Base-by-base conservation (phyloP, 805 yeast genomes). In the Metschnikowia cerradonensis region DNA sequence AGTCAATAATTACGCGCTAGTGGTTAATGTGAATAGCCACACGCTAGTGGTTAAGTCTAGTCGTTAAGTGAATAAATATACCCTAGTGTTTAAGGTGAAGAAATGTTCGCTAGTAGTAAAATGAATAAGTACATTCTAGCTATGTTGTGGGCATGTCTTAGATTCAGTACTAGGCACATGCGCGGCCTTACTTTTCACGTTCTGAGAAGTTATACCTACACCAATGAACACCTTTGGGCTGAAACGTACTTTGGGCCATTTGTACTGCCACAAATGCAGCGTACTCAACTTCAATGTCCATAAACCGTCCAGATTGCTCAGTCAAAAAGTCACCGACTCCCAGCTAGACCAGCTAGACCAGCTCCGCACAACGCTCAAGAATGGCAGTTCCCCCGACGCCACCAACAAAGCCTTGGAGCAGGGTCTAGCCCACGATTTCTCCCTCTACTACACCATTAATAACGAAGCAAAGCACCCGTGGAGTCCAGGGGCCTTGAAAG, bases 401-500 rank as follows among this genome's bases (percentile, higher is more conserved):
- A 52, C 57, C 15, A 52, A 61, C 38, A 58, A 57, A 23, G 26
- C 64, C 6, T 56, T 68, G 35, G 49, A 54, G 22, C 52, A 56
- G 8, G 67, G 64, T 2, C 45, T 62, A 20, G 41, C 50, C 14
- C 55, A 60, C 13, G 63, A 60, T 51, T 70, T 65, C 44, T 67
- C 74, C 13, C 51, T 63, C 31, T 70, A 64, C 52, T 65, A 60
- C 56, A 60, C 59, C 11, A 52, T 65, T 17, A 57, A 60, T 30
- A 54, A 59, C 19, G 30, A 34, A 3, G 13, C 13, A 22, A 33
- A 35, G 7, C 54, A 55, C 17, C 15, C 30, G 6, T 61, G 64
- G 64, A 51, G 36, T 23, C 49, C 50, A 23, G 40, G n/a, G 26
- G 39, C 60, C 1, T 43, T 58, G n/a, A 38, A 42, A 11, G 42